Conservation (phyloP, 768 basidiomycete genomes). For the Sporobolomyces pararoseus region DNA sequence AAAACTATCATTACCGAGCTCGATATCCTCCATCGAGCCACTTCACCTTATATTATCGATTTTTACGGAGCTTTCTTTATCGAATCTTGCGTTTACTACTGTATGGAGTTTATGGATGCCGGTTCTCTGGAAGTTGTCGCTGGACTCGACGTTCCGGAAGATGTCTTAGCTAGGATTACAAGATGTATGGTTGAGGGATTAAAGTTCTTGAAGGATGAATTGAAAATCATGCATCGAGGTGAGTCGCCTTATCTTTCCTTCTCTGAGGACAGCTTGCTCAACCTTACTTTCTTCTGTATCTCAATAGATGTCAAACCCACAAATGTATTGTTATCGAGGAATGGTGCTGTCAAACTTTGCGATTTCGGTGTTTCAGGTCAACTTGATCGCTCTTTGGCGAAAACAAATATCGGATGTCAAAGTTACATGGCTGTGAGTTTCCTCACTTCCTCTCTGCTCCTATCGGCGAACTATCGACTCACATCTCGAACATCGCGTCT, state of each 20-base stretch:
- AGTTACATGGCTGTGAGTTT: slow-evolving; percentile 92
- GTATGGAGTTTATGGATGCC: slow-evolving; percentile 99
- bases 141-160: slow-evolving; percentile 63
- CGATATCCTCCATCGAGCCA: slow-evolving; percentile 91
- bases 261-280: no score
- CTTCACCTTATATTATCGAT: slow-evolving; percentile 87
- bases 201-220: slow-evolving; percentile 88
- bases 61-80: slow-evolving; percentile 99
- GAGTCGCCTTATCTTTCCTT: slow-evolving; percentile 14
- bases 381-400: slow-evolving; percentile 89
- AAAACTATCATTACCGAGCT: slow-evolving; percentile 98
- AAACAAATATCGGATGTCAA: slow-evolving; percentile 98
- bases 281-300: no score
- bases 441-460: not conserved
- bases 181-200: slow-evolving; percentile 79
- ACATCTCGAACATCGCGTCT: slow-evolving; percentile 5
- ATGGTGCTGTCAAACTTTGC: slow-evolving; percentile 87
- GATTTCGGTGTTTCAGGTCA: slow-evolving; percentile 99
- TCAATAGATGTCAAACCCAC: slow-evolving; percentile 78
- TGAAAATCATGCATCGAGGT: slow-evolving; percentile 70
- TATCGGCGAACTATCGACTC: not conserved
- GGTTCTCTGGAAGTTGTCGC: slow-evolving; percentile 85
- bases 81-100: slow-evolving; percentile 99
- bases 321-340: slow-evolving; percentile 82
- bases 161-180: slow-evolving; percentile 76